These are phyloP conservation scores for Melaleuca quinquenervia DNA, from an alignment of 345 rosid genomes.

Conservation along the genomic window DNA sequence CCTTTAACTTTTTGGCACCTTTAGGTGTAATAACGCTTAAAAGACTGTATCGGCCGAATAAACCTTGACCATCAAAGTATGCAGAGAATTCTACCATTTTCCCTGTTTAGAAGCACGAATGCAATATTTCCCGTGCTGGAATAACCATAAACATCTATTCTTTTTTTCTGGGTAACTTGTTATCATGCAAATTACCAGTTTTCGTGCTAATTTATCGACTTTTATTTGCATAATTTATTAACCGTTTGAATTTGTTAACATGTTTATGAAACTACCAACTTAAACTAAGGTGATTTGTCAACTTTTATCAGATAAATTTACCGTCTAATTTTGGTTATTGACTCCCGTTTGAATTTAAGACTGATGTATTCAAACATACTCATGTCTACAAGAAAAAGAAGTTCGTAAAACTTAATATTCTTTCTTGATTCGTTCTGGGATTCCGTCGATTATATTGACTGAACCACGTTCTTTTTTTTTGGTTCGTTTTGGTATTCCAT, in stretches of 20 bases:
- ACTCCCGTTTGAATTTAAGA: not conserved
- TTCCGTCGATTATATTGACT: too few species aligned
- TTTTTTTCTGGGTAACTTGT: not conserved
- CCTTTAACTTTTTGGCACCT: not conserved
- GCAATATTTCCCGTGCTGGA: not conserved
- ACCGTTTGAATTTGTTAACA: not conserved
- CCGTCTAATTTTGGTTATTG: not conserved
- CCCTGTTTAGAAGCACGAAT: not conserved
- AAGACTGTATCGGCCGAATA: not conserved
- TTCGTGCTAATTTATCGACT: not conserved
- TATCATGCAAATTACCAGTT: not conserved
- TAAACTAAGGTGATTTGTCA: not conserved
- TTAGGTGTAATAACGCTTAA: not conserved
- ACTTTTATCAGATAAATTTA: not conserved
- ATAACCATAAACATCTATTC: not conserved
- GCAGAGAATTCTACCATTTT: not conserved
- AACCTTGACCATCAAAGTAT: not conserved
- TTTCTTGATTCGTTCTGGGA: too few species aligned
- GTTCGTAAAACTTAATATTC: not conserved
- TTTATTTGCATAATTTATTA: not conserved
- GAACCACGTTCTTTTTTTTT: too few species aligned
- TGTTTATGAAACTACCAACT: not conserved
- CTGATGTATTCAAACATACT: not conserved
- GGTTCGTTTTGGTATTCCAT: too few species aligned
- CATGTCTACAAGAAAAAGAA: not conserved